Conservation (phyloP, 2,329 filamentous ascomycete genomes). For the Hypomyces perniciosus region DNA sequence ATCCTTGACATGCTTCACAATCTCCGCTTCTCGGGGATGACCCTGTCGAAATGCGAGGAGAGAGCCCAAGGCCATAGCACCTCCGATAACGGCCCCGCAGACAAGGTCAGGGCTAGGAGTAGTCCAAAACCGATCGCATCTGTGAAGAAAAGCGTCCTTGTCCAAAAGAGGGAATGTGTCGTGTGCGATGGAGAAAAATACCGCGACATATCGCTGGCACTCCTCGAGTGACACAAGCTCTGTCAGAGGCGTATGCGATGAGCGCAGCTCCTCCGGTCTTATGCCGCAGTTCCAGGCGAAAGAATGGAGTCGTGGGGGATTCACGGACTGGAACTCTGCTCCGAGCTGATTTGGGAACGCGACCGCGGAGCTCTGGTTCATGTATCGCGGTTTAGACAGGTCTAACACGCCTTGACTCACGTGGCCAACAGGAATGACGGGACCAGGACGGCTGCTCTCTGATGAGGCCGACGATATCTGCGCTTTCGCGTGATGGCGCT, state of each 20-base stretch:
- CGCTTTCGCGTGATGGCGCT: neutral
- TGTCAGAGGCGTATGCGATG: conserved; percentile 1
- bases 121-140: neutral
- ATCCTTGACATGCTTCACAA: conserved; percentile 11
- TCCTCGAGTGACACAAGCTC: conserved; percentile 7
- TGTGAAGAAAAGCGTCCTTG: neutral
- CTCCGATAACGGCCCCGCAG: conserved; percentile 13
- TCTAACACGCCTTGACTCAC: conserved; percentile 2
- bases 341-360: conserved; percentile 15
- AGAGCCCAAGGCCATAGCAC: conserved; percentile 12
- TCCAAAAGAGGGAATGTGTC: conserved; percentile 12
- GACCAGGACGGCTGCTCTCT: neutral
- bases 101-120: neutral
- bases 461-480: neutral
- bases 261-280: conserved; percentile 10
- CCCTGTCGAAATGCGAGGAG: conserved; percentile 10
- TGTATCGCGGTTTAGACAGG: conserved; percentile 8
- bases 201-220: conserved; percentile 6
- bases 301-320: conserved; percentile 15
- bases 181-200: conserved; percentile 13
- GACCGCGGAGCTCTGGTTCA: conserved; percentile 15
- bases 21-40: conserved; percentile 10
- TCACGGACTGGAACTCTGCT: conserved; percentile 5
- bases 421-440: neutral
- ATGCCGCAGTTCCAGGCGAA: conserved; percentile 18